Base-by-base conservation (phyloP, 2,329 filamentous ascomycete species). In the Clarireedia paspali region DNA sequence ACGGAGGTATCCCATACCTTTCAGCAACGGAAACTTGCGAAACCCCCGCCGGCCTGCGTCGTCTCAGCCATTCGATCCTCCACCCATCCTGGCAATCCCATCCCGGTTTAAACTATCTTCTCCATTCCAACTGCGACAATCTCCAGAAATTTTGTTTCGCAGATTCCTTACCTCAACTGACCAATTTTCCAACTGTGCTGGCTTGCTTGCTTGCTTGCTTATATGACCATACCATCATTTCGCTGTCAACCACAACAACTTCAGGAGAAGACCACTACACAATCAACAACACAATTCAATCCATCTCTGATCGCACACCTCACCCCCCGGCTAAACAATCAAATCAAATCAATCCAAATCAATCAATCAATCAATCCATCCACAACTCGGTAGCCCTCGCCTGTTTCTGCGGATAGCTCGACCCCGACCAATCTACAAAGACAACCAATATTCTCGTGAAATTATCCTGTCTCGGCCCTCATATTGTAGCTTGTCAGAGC, bases 401-500 rank as follows among this genome's bases (percentile, higher is more conserved):
- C 61, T 44, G 63, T 64, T 46, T 64, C 62, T 49, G 66, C 64
- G 65, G 53, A 55, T 64, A 64, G 59, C 61, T 65, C 60, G 57
- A 62, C 57, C 55, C 51, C 50, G 39, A 56, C 53, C 59, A 44
- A 47, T 47, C 49, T 48, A 45, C 55, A 55, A 57, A 60, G 51
- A 59, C 59, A 57, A 45, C 51, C 61, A 60, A 59, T 52, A 61
- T 60, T 62, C 55, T 47, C 40, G 48, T 45, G 42, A 53, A 59
- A 57, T 55, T 55, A 60, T 59, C 59, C 59, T 54, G 36, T 47
- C 59, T 64, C 62, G 64, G 64, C 66, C 63, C 63, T 69, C 64
- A 65, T 67, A 68, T 64, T 66, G 64, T 65, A 63, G 66, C 66
- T 66, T 66, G 50, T 59, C 56, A 65, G 63, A 66, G 66, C 66